Evolutionary conservation across 306 rosid species (phyloP).

Genomic region (Medicago ruthenica): DNA sequence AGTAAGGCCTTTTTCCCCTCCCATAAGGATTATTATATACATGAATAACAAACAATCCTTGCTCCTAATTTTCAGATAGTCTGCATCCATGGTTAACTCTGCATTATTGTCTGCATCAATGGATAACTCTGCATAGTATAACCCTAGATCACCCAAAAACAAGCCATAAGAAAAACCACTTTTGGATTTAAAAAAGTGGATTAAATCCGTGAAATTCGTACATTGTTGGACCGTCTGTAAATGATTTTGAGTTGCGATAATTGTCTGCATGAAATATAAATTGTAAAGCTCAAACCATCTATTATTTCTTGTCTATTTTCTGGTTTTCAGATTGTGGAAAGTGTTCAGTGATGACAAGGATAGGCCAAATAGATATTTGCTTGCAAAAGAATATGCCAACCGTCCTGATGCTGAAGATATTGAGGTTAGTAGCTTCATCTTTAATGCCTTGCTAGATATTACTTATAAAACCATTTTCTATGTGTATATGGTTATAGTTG

Average conservation of each 20-base stretch:
- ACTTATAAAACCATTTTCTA: conserved; percentile 27
- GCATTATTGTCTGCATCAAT: conserved; percentile 14
- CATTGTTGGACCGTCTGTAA: neutral
- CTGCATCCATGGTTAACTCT: conserved; percentile 24
- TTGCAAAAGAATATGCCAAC: conserved; percentile 75
- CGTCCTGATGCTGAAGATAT: conserved; percentile 90
- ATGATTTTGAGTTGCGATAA: conserved; percentile 23
- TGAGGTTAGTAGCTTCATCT: conserved; percentile 66
- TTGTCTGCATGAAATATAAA: conserved; percentile 1
- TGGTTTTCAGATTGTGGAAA: conserved; percentile 77
- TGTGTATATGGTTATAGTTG: neutral
- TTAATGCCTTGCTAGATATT: neutral
- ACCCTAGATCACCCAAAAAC: conserved; percentile 12
- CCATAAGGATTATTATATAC: neutral
- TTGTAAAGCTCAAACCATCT: conserved; percentile 10
- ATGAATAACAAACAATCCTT: neutral
- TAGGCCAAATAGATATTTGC: conserved; percentile 82
- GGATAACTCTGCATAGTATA: conserved; percentile 4
- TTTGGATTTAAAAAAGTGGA: conserved; percentile 20
- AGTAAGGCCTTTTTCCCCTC: conserved; percentile 56
- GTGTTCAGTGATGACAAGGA: conserved; percentile 93
- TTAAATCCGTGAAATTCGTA: conserved; percentile 16
- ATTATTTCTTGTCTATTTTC: conserved; percentile 35
- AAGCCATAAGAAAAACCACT: neutral
- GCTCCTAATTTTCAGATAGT: conserved; percentile 26